phyloP scores from a whole-genome alignment of 495 filamentous ascomycete genomes.

The Patellaria atrata region DNA sequence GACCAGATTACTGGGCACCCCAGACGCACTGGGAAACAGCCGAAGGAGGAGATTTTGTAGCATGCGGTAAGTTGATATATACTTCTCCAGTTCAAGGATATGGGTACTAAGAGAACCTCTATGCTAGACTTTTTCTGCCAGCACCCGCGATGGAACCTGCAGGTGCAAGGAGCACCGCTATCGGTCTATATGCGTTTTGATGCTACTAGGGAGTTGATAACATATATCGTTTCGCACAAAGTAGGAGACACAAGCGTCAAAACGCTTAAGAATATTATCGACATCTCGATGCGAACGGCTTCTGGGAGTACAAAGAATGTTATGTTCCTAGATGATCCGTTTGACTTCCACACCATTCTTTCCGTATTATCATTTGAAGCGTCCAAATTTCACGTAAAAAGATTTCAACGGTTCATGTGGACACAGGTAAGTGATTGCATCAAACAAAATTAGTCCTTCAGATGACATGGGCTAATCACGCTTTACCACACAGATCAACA shows the following conservation, averaged over 20 bases:
- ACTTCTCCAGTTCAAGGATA: no score
- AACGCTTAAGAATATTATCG: no score
- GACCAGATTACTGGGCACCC: slow-evolving; percentile 1
- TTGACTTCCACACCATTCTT: slow-evolving; percentile 1
- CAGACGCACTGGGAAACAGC: background rate
- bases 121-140: background rate
- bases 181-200: no score
- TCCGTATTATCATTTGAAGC: background rate
- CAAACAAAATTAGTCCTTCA: background rate
- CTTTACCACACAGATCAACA: slow-evolving; percentile 1
- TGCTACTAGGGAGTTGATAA: no score
- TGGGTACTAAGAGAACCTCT: background rate
- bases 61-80: no score
- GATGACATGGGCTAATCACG: background rate
- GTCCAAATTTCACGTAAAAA: slow-evolving; percentile 1
- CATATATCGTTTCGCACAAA: no score
- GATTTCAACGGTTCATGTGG: slow-evolving; percentile 1
- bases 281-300: no score
- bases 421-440: background rate
- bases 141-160: background rate
- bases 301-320: background rate
- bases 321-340: background rate
- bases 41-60: no score
- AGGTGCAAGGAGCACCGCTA: no score
- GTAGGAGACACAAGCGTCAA: no score